A percentile compares a stretch with the other conserved stretches of the same genome.
These are phyloP conservation scores for Albizia julibrissin DNA, from an alignment of 306 rosid genomes.

Conservation along the genomic window DNA sequence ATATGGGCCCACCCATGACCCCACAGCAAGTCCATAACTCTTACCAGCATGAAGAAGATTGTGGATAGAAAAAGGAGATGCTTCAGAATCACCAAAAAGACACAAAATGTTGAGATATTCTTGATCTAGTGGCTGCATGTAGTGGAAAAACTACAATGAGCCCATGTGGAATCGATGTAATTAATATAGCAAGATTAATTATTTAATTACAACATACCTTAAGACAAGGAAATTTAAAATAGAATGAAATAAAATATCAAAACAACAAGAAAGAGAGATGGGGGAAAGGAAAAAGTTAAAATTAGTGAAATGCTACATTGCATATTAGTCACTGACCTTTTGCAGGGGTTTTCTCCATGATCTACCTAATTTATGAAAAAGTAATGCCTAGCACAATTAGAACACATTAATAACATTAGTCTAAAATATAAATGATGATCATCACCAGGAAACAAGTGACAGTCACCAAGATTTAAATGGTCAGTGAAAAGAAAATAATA, in stretches of 20 bases:
- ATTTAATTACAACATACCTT: background rate
- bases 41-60: constrained; percentile 89
- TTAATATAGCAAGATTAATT: background rate
- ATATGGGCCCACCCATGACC: constrained; percentile 99
- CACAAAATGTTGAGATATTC: constrained; percentile 68
- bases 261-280: background rate
- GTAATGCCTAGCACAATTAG: constrained; percentile 65
- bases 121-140: constrained; percentile 66
- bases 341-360: constrained; percentile 72
- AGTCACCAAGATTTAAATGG: constrained; percentile 17
- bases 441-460: constrained; percentile 13
- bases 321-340: constrained; percentile 55
- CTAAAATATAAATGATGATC: constrained; percentile 8
- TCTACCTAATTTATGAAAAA: constrained; percentile 86
- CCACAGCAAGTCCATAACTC: constrained; percentile 84
- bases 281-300: background rate
- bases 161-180: background rate
- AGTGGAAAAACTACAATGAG: constrained; percentile 21
- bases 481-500: constrained; percentile 11
- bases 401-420: constrained; percentile 18
- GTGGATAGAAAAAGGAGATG: constrained; percentile 76
- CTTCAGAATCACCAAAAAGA: constrained; percentile 83
- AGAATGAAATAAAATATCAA: background rate
- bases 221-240: constrained; percentile 22
- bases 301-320: constrained; percentile 26